Conservation (phyloP, 805 yeast genomes). For the Candida taoyuanica region DNA sequence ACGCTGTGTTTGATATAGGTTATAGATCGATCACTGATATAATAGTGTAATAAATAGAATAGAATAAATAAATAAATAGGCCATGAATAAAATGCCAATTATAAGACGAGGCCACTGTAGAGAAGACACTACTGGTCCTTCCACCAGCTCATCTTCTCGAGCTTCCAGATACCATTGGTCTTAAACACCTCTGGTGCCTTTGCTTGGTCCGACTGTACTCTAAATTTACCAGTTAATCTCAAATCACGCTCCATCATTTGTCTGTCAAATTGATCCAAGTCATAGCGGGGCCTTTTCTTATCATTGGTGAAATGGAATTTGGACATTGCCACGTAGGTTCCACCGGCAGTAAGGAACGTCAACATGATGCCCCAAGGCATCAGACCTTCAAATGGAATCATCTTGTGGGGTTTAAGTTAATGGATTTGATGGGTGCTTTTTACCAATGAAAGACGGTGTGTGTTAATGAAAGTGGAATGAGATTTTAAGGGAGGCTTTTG, state of each 20-base stretch:
- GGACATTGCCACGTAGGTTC: slow-evolving; percentile 42
- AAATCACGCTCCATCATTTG: slow-evolving; percentile 63
- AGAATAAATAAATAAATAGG: too few relatives aligned
- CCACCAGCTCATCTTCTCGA: slow-evolving; percentile 28
- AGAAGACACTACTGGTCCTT: slow-evolving; percentile 6
- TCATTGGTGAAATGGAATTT: slow-evolving; percentile 40
- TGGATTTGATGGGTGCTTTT: not conserved
- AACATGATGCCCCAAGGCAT: slow-evolving; percentile 58
- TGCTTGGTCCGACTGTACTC: slow-evolving; percentile 65
- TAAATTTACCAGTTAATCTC: slow-evolving; percentile 66
- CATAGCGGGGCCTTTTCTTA: slow-evolving; percentile 49
- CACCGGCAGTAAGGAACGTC: slow-evolving; percentile 46
- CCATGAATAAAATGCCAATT: too few relatives aligned
- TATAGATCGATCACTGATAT: slow-evolving; percentile 5
- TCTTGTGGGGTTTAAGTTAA: slow-evolving; percentile 15
- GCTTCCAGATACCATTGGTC: slow-evolving; percentile 48
- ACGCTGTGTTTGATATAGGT: too few relatives aligned
- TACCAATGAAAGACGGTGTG: too few relatives aligned
- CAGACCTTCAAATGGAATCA: slow-evolving; percentile 70
- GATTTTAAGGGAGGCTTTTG: too few relatives aligned
- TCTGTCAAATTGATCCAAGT: slow-evolving; percentile 50
- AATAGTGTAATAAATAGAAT: slow-evolving; percentile 5
- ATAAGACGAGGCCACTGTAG: too few relatives aligned
- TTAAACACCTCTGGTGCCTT: slow-evolving; percentile 75
- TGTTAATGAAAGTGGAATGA: too few relatives aligned